phyloP scores from a whole-genome alignment of 495 filamentous ascomycete genomes.

The Geopyxis carbonaria region DNA sequence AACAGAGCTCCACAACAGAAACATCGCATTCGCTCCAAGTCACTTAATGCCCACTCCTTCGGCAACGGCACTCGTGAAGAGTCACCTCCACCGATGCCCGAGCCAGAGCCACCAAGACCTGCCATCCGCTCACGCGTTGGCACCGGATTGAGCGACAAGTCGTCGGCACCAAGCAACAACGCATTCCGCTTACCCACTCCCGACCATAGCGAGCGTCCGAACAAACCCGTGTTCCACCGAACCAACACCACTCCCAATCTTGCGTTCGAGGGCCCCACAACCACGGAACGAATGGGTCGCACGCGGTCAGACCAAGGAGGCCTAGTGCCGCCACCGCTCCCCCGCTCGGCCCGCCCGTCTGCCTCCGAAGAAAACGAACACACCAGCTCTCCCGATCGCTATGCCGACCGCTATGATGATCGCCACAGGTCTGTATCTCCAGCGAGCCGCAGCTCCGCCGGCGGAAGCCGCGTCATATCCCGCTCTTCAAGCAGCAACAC shows the following conservation, averaged over 20 bases:
- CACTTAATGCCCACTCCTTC: conserved; percentile 45
- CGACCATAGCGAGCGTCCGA: conserved; percentile 10
- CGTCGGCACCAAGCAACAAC: conserved; percentile 9
- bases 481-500: conserved; percentile 8
- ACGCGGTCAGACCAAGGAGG: conserved; percentile 17
- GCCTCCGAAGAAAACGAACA: conserved; percentile 7
- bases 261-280: conserved; percentile 14
- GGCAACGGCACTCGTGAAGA: conserved; percentile 41
- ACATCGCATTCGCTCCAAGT: conserved; percentile 36
- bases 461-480: conserved; percentile 5
- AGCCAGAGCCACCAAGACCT: conserved; percentile 25
- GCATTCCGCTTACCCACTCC: conserved; percentile 20
- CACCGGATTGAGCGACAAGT: conserved; percentile 8
- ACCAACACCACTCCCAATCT: conserved; percentile 18
- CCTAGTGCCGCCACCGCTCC: conserved; percentile 19
- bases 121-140: conserved; percentile 23
- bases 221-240: conserved; percentile 18
- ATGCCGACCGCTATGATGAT: conserved; percentile 16
- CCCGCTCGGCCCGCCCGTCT: conserved; percentile 7
- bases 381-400: conserved; percentile 15
- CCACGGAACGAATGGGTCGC: conserved; percentile 17
- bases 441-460: conserved; percentile 3
- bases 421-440: conserved; percentile 11
- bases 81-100: conserved; percentile 35
- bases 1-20: conserved; percentile 4